Percentiles rank a stretch among this genome's conserved stretches.
These are phyloP conservation scores for Funneliformis mosseae DNA, from an alignment of 192 early-diverging fungal species.

Conservation along the genomic window DNA sequence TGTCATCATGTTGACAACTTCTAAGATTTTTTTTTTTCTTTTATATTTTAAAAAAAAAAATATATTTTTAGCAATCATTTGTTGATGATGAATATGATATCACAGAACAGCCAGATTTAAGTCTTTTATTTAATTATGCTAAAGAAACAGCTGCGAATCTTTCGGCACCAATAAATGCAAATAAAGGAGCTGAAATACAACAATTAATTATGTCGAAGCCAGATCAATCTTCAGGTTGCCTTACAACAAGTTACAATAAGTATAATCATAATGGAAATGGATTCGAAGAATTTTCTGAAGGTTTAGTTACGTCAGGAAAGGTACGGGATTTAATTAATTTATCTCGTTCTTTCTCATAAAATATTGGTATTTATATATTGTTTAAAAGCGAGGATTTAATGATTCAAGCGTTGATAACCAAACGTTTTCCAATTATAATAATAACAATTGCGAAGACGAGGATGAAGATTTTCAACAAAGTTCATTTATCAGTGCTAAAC, in stretches of 20 bases:
- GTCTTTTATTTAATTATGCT: not conserved
- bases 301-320: too few species aligned
- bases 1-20: not conserved
- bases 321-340: not conserved
- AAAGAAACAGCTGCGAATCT: not conserved
- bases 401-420: not conserved
- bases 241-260: not conserved
- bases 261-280: too few species aligned
- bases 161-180: not conserved
- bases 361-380: not conserved
- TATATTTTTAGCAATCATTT: not conserved
- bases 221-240: not conserved
- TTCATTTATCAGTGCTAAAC: constrained; percentile 10
- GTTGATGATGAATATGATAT: constrained; percentile 10
- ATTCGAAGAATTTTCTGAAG: too few species aligned
- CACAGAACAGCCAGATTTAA: not conserved
- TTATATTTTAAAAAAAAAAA: not conserved
- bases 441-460: not conserved
- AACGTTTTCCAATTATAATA: not conserved
- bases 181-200: not conserved
- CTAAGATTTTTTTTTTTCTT: not conserved
- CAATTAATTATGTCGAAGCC: not conserved
- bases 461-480: not conserved
- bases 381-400: not conserved
- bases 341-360: not conserved